phyloP scores from a whole-genome alignment of 805 yeast genomes.

The Pichia deserticola region DNA sequence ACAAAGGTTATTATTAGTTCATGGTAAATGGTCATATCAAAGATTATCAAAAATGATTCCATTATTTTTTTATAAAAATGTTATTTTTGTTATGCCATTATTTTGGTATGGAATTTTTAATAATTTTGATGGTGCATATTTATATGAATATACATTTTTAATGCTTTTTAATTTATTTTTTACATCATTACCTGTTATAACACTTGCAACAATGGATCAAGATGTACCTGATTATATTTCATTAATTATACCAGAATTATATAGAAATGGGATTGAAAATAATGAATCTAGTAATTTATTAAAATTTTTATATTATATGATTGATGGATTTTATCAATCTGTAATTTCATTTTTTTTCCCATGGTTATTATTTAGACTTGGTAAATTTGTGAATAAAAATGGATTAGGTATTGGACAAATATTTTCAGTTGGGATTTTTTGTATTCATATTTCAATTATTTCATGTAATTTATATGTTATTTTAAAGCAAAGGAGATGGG shows the following conservation, averaged over 20 bases:
- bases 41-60: conserved; percentile 74
- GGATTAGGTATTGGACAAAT: conserved; percentile 60
- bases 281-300: conserved; percentile 54
- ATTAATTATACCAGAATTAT: conserved; percentile 62
- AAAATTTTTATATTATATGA: conserved; percentile 55
- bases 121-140: conserved; percentile 67
- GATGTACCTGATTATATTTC: conserved; percentile 64
- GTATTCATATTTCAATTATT: conserved; percentile 52
- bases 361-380: conserved; percentile 45
- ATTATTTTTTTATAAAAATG: conserved; percentile 70
- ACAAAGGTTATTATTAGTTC: conserved; percentile 58
- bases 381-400: conserved; percentile 31
- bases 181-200: conserved; percentile 71
- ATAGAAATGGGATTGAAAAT: conserved; percentile 53
- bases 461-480: conserved; percentile 61
- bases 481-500: conserved; percentile 71
- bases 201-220: conserved; percentile 67
- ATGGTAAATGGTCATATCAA: conserved; percentile 80
- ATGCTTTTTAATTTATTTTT: conserved; percentile 76
- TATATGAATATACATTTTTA: conserved; percentile 70
- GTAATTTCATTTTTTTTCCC: conserved; percentile 63
- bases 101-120: conserved; percentile 72
- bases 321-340: conserved; percentile 68
- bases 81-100: conserved; percentile 62
- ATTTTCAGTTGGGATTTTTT: conserved; percentile 63